A percentile compares a stretch with the other conserved stretches of the same genome.
phyloP scores from a whole-genome alignment of 352 stramenopile species.

The Pythium grandisporangium region DNA sequence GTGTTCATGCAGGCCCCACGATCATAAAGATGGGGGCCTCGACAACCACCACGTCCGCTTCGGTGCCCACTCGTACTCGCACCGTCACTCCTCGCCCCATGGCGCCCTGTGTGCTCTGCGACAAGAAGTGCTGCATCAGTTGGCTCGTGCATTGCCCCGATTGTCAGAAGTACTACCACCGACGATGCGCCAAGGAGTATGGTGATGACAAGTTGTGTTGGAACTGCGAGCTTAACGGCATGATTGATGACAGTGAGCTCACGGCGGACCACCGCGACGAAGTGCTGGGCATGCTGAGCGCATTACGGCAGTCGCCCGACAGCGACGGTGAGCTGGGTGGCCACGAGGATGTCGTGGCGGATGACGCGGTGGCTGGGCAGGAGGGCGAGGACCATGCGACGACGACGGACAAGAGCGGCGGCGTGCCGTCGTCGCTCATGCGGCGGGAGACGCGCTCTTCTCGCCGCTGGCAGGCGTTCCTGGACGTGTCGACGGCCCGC shows the following conservation, averaged over 20 bases:
- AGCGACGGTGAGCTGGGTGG: conserved; percentile 8
- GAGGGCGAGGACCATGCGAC: too few species aligned
- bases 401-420: conserved; percentile 9
- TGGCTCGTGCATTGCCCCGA: conserved; percentile 28
- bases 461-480: conserved; percentile 48
- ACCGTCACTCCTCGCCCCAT: conserved; percentile 18
- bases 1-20: neutral
- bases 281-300: conserved; percentile 30
- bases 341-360: neutral
- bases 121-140: conserved; percentile 25
- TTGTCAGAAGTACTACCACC: conserved; percentile 67
- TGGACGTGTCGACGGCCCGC: conserved; percentile 44
- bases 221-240: conserved; percentile 60
- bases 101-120: conserved; percentile 51
- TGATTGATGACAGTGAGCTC: conserved; percentile 74
- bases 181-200: conserved; percentile 55
- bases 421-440: neutral
- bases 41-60: too few species aligned
- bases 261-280: conserved; percentile 38
- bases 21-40: too few species aligned
- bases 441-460: conserved; percentile 12
- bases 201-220: conserved; percentile 63
- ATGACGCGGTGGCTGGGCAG: conserved; percentile 1
- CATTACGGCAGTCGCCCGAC: conserved; percentile 20
- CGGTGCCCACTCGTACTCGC: too few species aligned